These are phyloP conservation scores for Lactarius akahatsu DNA, from an alignment of 768 basidiomycete genomes.

Conservation along the genomic window DNA sequence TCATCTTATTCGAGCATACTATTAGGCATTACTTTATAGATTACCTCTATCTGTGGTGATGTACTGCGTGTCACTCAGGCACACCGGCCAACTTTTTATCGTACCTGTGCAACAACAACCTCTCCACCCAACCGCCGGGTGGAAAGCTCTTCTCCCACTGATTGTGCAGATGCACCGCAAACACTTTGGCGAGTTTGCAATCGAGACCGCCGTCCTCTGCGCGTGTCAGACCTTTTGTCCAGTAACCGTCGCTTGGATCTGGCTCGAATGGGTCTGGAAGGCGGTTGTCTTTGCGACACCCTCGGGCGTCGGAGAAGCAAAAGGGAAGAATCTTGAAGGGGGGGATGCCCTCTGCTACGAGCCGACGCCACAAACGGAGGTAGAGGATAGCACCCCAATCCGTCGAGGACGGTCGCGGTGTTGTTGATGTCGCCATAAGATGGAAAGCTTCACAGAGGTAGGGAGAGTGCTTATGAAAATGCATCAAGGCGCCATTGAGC, in stretches of 20 bases:
- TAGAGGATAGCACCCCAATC: conserved; percentile 96
- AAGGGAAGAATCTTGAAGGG: conserved; percentile 94
- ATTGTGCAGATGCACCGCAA: conserved; percentile 91
- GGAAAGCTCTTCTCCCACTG: conserved; percentile 94
- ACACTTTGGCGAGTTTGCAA: conserved; percentile 63
- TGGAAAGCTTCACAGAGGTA: conserved; percentile 98
- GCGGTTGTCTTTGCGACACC: conserved; percentile 89
- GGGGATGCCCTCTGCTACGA: conserved; percentile 65
- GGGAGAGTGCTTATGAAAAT: conserved; percentile 86
- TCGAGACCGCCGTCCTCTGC: conserved; percentile 65
- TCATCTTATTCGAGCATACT: too few relatives aligned
- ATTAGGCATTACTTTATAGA: neutral
- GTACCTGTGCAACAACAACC: conserved; percentile 67
- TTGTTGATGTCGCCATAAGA: conserved; percentile 61
- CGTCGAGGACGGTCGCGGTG: conserved; percentile 75
- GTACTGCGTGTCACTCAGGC: neutral
- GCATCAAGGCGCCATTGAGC: conserved; percentile 92
- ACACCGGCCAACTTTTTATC: conserved; percentile 39
- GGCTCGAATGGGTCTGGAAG: conserved; percentile 84
- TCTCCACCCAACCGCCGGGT: conserved; percentile 79
- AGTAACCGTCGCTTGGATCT: conserved; percentile 49
- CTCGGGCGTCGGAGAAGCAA: conserved; percentile 90
- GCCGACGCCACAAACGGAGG: conserved; percentile 84
- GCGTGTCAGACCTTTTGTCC: conserved; percentile 65
- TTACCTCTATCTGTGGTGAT: neutral